Evolutionary conservation across 2,329 filamentous ascomycete species (phyloP).

Genomic region (Botrytis fabae): DNA sequence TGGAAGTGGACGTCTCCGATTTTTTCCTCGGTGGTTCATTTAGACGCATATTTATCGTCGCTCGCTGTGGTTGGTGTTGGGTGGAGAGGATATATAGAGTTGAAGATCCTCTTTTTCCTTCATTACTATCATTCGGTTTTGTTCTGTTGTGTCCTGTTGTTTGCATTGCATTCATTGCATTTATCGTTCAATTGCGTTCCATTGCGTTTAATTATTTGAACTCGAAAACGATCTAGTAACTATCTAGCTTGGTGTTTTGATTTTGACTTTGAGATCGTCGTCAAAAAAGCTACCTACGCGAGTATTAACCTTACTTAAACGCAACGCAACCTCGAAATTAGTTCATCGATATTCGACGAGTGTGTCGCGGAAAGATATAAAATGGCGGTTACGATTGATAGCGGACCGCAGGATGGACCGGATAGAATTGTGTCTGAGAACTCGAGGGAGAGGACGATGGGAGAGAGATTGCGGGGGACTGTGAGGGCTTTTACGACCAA

Average conservation of each 20-base stretch:
- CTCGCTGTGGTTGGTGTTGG: background rate
- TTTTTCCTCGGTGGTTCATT: background rate
- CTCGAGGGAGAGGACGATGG: conserved; percentile 44
- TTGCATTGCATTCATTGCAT: background rate
- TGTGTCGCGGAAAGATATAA: background rate
- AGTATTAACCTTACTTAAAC: background rate
- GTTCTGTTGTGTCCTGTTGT: background rate
- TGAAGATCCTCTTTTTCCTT: background rate
- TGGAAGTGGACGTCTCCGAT: background rate
- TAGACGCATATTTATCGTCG: background rate
- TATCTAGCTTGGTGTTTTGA: background rate
- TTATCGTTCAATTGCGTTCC: background rate
- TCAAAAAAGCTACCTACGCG: background rate
- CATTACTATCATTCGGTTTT: background rate
- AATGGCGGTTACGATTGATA: conserved; percentile 36
- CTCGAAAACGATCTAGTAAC: background rate
- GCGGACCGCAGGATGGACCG: conserved; percentile 40
- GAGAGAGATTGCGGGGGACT: conserved; percentile 44
- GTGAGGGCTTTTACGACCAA: conserved; percentile 51
- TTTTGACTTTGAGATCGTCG: conserved; percentile 1
- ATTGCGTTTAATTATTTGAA: background rate
- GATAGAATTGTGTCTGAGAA: conserved; percentile 48
- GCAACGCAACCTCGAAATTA: background rate
- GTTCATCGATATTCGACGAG: background rate
- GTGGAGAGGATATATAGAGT: background rate